Evolutionary conservation across 139 green algal genomes (phyloP), one percentile per base, ranked within the genome.

Genomic region (Closterium sp.): DNA sequence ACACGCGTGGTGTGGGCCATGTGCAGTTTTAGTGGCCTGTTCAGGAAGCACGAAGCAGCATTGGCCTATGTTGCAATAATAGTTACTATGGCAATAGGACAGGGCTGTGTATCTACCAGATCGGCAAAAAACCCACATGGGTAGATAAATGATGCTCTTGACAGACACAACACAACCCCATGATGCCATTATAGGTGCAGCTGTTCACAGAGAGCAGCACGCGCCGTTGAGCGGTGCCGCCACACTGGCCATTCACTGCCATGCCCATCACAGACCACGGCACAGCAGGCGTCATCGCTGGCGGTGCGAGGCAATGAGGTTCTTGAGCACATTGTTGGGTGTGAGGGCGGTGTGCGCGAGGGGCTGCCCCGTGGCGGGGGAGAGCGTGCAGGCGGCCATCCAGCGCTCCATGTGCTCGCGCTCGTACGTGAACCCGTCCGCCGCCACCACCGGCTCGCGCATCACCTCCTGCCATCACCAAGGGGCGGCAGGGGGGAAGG

Each of bases 361-460:
- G 3, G 81, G n/a, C 81, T 86, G n/a, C 81, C 81, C 81, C 81
- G 81, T 86, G 30, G 30, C n/a, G 30, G 81, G 81, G 16, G 81
- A 86, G 21, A 86, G 81, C n/a, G n/a, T 33, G 81, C 30, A 34
- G 16, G 81, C 6, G 0, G 4, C 19, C 34, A 98, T 87, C 96
- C 96, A 98, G 2, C 87, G 28, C 88, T 93, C 81, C 33, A 97
- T 97, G 3, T 94, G 93, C 2, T 30, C 31, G 0, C 96, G 91
- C 90, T 98, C 97, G 92, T 98, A 97, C 9, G 95, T 97, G 85
- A 95, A 92, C 10, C 96, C 96, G 84, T 97, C 95, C 12, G 95
- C 94, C 4, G 95, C 95, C 2, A 97, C 85, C 31, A 97, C 95
- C 2, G 96, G 96, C n/a, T 98, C 94, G 1, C 88, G 6, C 95